Evolutionary conservation across 2,329 filamentous ascomycete species (phyloP), one percentile per base, ranked within the genome.

Genomic region (Colletotrichum liaoningense): DNA sequence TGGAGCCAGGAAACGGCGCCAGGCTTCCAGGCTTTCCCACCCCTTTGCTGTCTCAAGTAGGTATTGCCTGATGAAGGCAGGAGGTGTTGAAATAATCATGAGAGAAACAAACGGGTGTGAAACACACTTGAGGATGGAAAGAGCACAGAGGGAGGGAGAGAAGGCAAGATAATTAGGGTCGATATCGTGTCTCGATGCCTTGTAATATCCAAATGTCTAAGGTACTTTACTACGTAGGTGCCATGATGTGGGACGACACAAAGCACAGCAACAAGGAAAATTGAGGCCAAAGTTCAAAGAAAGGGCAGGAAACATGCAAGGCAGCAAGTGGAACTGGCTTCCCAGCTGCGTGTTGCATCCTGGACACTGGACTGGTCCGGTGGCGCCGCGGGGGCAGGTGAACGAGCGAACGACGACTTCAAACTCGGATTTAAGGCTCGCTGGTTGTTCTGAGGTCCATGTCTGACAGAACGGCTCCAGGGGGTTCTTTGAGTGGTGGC

Each of bases 301-400:
- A 54, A 35, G 54, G 33, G 6, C 42, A 3, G 42, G 19, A 49
- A 49, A 49, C 42, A 19, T 26, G 16, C 52, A 65, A 49, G 63
- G 33, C 52, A 66, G 63, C n/a, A 38, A 46, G 52, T 66, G 63
- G 38, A 56, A 7, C 24, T n/a, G 38, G 38, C 55, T 58, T 35
- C 38, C 38, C 38, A 7, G 33, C 19, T 67, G 35, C 55, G 59
- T 52, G 59, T 49, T 22, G 42, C 28, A 30, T 65, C 56, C 38
- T 65, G 28, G 60, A 14, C 60, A 38, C 52, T 65, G 60, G 38
- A 65, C 67, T 52, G 64, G 64, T 28, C 55, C 28, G 28, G 38
- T 60, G 55, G 55, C 55, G 26, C 64, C 52, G 26, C 46, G 54
- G 54, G 62, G 38, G 16, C 14, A 19, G 38, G 49, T 35, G 52